Evolutionary conservation across 2,329 filamentous ascomycete species (phyloP).

Genomic region (Epichloe sp.): DNA sequence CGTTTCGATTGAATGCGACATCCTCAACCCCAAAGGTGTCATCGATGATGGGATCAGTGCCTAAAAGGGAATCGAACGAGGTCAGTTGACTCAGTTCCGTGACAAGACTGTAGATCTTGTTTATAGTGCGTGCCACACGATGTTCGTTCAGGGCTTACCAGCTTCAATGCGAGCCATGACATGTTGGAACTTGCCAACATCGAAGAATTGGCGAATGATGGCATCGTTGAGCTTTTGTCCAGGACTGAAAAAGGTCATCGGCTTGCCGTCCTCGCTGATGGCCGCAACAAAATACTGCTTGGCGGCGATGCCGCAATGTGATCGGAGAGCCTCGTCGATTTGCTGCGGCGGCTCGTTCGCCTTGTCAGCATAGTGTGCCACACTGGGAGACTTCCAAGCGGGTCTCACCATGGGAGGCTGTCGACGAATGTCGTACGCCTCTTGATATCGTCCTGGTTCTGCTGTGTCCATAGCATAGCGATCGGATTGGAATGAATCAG

Average conservation of each 20-base stretch:
- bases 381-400: neutral
- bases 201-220: conserved; percentile 32
- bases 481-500: conserved; percentile 17
- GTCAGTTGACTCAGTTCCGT: neutral
- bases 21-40: conserved; percentile 18
- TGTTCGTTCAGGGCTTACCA: conserved; percentile 18
- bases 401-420: conserved; percentile 26
- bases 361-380: conserved; percentile 2
- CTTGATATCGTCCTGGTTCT: conserved; percentile 23
- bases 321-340: conserved; percentile 37
- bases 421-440: conserved; percentile 21
- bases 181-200: conserved; percentile 27
- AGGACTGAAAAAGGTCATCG: conserved; percentile 33
- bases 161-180: conserved; percentile 24
- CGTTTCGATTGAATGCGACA: conserved; percentile 11
- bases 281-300: conserved; percentile 40
- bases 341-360: conserved; percentile 20
- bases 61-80: conserved; percentile 8
- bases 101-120: neutral
- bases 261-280: conserved; percentile 33
- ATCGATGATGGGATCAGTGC: conserved; percentile 20
- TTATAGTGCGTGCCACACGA: neutral
- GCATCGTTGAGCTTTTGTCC: conserved; percentile 23
- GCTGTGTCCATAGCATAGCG: conserved; percentile 15
- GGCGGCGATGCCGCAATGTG: conserved; percentile 38